phyloP scores from a whole-genome alignment of 192 early-diverging fungal genomes.

The Gamsiella multidivaricata region DNA sequence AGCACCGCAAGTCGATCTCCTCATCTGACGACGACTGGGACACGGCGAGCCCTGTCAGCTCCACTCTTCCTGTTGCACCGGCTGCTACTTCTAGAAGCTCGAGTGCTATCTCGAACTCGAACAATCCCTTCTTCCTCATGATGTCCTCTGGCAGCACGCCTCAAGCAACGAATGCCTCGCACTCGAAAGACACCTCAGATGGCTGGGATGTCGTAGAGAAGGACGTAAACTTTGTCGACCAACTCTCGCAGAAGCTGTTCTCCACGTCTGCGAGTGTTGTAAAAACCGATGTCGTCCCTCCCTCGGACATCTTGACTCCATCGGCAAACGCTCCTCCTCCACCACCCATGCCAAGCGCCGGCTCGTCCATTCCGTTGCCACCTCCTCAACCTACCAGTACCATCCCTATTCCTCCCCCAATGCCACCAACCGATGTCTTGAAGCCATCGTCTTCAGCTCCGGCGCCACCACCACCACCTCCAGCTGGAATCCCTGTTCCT shows the following conservation, averaged over 20 bases:
- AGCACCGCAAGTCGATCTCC: slow-evolving; percentile 44
- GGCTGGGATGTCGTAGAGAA: slow-evolving; percentile 52
- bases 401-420: not conserved
- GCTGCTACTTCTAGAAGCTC: not conserved
- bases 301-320: slow-evolving; percentile 6
- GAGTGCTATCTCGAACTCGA: slow-evolving; percentile 12
- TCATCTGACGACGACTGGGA: slow-evolving; percentile 52
- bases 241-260: slow-evolving; percentile 28
- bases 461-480: slow-evolving; percentile 32
- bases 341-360: slow-evolving; percentile 10
- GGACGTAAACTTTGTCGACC: slow-evolving; percentile 16
- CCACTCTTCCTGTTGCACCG: slow-evolving; percentile 6
- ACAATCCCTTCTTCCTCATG: slow-evolving; percentile 50
- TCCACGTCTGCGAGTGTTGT: not conserved
- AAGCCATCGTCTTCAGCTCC: slow-evolving; percentile 9
- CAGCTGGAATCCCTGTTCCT: not conserved
- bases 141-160: slow-evolving; percentile 4
- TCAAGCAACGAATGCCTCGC: not conserved
- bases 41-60: slow-evolving; percentile 27
- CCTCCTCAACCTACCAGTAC: not conserved
- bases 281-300: not conserved
- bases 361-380: not conserved
- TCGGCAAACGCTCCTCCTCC: slow-evolving; percentile 15
- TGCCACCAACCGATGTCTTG: slow-evolving; percentile 10
- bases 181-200: slow-evolving; percentile 46